Evolutionary conservation across 306 rosid species (phyloP).

Genomic region (Calophaca sinica): DNA sequence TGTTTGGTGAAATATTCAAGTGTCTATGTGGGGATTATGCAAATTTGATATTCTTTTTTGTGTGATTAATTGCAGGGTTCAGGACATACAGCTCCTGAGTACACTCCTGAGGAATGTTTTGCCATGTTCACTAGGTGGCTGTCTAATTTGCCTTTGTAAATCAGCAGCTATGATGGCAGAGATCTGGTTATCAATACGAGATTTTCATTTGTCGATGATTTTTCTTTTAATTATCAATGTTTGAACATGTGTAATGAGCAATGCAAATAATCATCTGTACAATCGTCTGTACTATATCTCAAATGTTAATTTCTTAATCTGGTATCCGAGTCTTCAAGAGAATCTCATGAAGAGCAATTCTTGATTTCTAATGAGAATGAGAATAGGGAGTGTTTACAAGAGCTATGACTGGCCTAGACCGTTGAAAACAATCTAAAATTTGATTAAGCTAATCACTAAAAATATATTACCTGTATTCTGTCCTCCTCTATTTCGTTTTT

Average conservation of each 20-base stretch:
- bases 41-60: not conserved
- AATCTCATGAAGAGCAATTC: no score
- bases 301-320: no score
- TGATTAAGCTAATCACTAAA: no score
- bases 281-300: not conserved
- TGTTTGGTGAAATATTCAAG: not conserved
- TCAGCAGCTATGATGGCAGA: not conserved
- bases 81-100: conserved; percentile 26
- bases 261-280: not conserved
- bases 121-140: conserved; percentile 38
- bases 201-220: not conserved
- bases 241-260: not conserved
- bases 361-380: no score
- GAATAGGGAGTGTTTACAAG: no score
- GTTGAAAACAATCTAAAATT: no score
- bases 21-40: not conserved
- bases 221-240: no score
- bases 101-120: conserved; percentile 23
- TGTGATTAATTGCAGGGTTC: conserved; percentile 33
- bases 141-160: conserved; percentile 31
- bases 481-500: no score
- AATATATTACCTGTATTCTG: no score
- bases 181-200: not conserved
- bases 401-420: no score
- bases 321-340: no score